These are phyloP conservation scores for Lineolata rhizophorae DNA, from an alignment of 495 filamentous ascomycete species.

Conservation along the genomic window DNA sequence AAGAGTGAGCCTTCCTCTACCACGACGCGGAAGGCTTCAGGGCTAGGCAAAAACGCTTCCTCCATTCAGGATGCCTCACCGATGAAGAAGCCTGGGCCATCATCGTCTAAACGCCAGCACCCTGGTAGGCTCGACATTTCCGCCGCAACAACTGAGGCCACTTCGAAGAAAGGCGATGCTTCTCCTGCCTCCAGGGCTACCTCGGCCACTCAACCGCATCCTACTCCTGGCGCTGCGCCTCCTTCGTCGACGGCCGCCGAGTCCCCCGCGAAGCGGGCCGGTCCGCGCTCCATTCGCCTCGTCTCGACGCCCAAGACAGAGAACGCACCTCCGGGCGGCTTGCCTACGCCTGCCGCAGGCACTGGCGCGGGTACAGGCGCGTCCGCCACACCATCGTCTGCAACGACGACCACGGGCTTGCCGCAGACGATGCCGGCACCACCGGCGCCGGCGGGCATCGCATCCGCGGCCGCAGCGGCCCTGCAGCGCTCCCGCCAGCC, in stretches of 20 bases:
- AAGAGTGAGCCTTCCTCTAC: too few relatives aligned
- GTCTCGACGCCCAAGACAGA: conserved; percentile 54
- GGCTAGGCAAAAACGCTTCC: not conserved
- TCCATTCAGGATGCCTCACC: conserved; percentile 2
- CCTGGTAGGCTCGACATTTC: conserved; percentile 43
- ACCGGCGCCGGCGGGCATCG: conserved; percentile 13
- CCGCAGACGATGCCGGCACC: too few relatives aligned
- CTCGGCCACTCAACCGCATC: conserved; percentile 1
- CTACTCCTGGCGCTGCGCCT: conserved; percentile 22
- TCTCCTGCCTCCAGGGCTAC: conserved; percentile 1
- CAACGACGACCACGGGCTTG: too few relatives aligned
- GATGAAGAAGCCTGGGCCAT: conserved; percentile 1
- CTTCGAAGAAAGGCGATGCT: too few relatives aligned
- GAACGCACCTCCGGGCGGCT: conserved; percentile 26
- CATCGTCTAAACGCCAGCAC: conserved; percentile 25
- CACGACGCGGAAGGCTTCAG: too few relatives aligned
- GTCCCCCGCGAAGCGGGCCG: conserved; percentile 23
- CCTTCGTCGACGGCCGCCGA: conserved; percentile 27
- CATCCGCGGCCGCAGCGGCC: conserved; percentile 12
- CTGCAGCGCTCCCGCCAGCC: conserved; percentile 32
- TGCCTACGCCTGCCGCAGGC: too few relatives aligned
- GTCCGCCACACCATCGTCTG: too few relatives aligned
- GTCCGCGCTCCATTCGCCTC: conserved; percentile 38
- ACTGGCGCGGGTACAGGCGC: too few relatives aligned
- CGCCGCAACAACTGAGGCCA: conserved; percentile 22